Conservation (phyloP, 169 alveolate genomes). For the Plasmodium sp. region DNA sequence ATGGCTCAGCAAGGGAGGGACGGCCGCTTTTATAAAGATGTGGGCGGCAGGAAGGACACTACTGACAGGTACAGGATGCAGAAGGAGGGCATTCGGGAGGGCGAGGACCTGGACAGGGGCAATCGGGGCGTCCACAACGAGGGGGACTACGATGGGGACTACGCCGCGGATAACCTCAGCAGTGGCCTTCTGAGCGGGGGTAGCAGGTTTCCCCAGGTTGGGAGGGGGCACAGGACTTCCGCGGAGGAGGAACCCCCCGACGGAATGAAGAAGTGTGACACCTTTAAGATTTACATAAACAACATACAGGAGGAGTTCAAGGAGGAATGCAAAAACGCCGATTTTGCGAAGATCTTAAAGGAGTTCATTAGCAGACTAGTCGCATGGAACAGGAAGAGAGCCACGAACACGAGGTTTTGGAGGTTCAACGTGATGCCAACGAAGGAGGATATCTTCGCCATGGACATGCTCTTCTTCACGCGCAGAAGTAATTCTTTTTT, state of each 20-base stretch:
- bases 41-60: not conserved
- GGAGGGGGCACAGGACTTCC: not conserved
- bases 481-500: conserved; percentile 33
- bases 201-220: not conserved
- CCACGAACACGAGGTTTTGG: conserved; percentile 24
- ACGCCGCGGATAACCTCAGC: not conserved
- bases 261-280: not conserved
- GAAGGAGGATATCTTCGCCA: conserved; percentile 17
- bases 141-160: not conserved
- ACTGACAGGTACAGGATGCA: not conserved
- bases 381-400: conserved; percentile 20
- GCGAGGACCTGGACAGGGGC: not conserved
- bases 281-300: conserved; percentile 20
- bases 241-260: not conserved
- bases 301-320: conserved; percentile 43
- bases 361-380: conserved; percentile 1
- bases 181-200: not conserved
- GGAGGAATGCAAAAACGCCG: conserved; percentile 43
- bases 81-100: not conserved
- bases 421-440: conserved; percentile 25
- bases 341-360: conserved; percentile 2
- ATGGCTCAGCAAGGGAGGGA: not conserved
- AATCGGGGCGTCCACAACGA: not conserved
- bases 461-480: conserved; percentile 19
- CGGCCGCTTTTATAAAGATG: not conserved